phyloP scores from a whole-genome alignment of 2,329 filamentous ascomycete genomes.

The Talaromyces sp. region DNA sequence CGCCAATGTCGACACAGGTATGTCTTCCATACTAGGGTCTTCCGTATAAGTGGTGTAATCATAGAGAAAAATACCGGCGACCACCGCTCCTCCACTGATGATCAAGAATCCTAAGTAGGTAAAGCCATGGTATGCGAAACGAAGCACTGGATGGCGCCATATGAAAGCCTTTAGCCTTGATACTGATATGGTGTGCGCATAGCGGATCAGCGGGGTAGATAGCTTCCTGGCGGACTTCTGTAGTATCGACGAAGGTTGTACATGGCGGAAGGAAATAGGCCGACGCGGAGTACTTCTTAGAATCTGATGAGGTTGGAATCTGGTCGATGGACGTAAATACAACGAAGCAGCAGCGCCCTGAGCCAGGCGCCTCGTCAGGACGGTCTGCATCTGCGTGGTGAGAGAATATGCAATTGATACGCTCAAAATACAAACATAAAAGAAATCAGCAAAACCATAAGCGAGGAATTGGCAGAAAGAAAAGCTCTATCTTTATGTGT shows the following conservation, averaged over 20 bases:
- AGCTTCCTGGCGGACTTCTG: slow-evolving; percentile 4
- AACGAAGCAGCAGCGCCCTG: slow-evolving; percentile 2
- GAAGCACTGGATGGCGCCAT: slow-evolving; percentile 33
- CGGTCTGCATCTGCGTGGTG: slow-evolving; percentile 11
- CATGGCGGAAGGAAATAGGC: slow-evolving; percentile 9
- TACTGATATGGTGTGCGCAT: slow-evolving; percentile 26
- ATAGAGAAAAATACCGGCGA: slow-evolving; percentile 86
- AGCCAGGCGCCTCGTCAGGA: slow-evolving; percentile 9
- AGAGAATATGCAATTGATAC: background rate
- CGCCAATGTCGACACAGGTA: slow-evolving; percentile 78
- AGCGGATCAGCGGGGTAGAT: slow-evolving; percentile 20
- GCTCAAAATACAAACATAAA: slow-evolving; percentile 3
- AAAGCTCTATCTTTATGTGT: background rate
- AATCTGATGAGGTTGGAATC: background rate
- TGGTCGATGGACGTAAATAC: background rate
- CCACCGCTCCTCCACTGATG: slow-evolving; percentile 60
- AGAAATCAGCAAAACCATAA: slow-evolving; percentile 4
- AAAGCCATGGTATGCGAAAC: slow-evolving; percentile 63
- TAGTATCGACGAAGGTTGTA: slow-evolving; percentile 15
- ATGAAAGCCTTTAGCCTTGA: slow-evolving; percentile 22
- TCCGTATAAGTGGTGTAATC: slow-evolving; percentile 88
- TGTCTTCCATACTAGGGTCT: slow-evolving; percentile 60
- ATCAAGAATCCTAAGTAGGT: slow-evolving; percentile 71
- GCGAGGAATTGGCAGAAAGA: background rate
- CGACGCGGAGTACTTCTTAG: background rate